Base-by-base conservation (phyloP, 495 filamentous ascomycete species). In the Parachaetomium inaequale region DNA sequence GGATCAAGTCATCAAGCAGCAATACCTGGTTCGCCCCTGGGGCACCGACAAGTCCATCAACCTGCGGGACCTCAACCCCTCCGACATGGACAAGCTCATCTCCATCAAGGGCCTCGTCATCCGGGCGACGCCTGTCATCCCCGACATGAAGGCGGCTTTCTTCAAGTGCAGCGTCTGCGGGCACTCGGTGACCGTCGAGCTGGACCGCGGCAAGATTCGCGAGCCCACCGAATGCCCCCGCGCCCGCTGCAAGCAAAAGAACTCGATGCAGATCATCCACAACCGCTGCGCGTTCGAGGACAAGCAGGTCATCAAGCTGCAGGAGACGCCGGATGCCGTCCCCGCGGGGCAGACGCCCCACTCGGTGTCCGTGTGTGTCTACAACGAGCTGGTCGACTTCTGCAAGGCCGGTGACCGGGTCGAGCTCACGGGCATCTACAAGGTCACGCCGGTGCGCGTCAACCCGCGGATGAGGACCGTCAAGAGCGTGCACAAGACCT, bases 301-400 rank as follows among this genome's bases (percentile, higher is more conserved):
- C 70, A 99, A 98, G 76, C 94, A 99, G 68, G 92, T 98, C 59
- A 96, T 99, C 80, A 98, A 98, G 75, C 82, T 99, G 32, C 94
- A 99, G 73, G 94, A 99, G 74, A 99, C 94, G 0, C 94, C 94
- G 8, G 94, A 99, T 72, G 89, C 82, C 50, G 87, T 98, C 46
- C 94, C 94, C 14, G 90, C 96, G 62, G 94, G 94, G 28, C 94
- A 99, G 75, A 94, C 94, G 23, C 94, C 94, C n/a, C 94, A 99
- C 75, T 96, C 95, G 0, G 94, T 99, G 19, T 96, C 92, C 4
- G 83, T 99, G 32, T 98, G 93, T 72, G 92, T 91, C 31, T 97
- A 98, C 66, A 93, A 97, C 71, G 95, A 98, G 77, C 78, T 98
- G 50, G 96, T 98, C 8, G 94, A 99, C 76, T 84, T 97, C 52